Evolutionary conservation across 257 asterid genomes (phyloP).

Genomic region (Solanum habrochaites): DNA sequence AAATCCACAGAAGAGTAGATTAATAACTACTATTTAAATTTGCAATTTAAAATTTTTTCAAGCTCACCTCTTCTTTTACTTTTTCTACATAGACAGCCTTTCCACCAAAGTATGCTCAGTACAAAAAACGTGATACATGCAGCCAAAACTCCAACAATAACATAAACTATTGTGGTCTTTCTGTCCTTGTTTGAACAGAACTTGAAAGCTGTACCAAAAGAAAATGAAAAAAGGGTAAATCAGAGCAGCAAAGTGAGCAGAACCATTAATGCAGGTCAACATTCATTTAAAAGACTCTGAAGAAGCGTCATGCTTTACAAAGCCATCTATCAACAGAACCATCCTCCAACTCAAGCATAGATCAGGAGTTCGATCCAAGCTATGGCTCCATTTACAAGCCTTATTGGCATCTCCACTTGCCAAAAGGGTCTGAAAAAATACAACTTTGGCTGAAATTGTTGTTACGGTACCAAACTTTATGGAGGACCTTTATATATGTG

Average conservation of each 20-base stretch:
- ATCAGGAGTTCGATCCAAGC: not conserved
- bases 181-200: conserved; percentile 47
- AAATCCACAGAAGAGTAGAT: not conserved
- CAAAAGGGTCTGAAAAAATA: not conserved
- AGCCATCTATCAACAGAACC: not conserved
- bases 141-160: conserved; percentile 38
- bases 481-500: too few species aligned
- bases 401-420: not conserved
- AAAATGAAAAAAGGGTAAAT: not conserved
- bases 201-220: conserved; percentile 42
- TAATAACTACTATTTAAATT: not conserved
- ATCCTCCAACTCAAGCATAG: not conserved
- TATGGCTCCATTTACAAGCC: not conserved
- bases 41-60: not conserved
- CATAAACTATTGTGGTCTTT: conserved; percentile 31
- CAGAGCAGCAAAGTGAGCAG: not conserved
- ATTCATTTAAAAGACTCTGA: not conserved
- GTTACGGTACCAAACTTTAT: too few species aligned
- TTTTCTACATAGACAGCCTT: conserved; percentile 34
- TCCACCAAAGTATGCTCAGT: conserved; percentile 63
- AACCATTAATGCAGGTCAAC: not conserved
- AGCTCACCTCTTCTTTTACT: conserved; percentile 35
- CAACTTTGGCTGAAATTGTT: too few species aligned
- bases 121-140: conserved; percentile 18
- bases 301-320: not conserved